These are phyloP conservation scores for Adenanthera pavonina DNA, from an alignment of 306 rosid genomes.

Conservation along the genomic window DNA sequence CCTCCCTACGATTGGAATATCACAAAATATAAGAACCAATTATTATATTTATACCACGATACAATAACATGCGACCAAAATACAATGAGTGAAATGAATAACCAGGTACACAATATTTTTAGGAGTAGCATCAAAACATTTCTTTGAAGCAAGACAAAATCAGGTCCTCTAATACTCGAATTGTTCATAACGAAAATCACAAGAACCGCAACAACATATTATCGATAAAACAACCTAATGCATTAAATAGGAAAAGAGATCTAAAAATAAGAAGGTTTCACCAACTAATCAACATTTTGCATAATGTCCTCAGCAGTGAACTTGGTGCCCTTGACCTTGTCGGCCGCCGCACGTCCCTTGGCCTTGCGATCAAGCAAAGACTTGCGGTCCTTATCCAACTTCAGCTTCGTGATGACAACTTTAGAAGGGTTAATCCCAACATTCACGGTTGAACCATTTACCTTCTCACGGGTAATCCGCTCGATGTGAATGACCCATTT, in stretches of 20 bases:
- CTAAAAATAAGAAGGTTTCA: neutral
- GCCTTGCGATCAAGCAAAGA: constrained; percentile 93
- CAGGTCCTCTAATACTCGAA: constrained; percentile 7
- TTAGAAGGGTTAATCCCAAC: constrained; percentile 89
- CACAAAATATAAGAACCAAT: neutral
- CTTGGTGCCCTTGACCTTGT: constrained; percentile 94
- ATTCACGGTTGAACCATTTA: constrained; percentile 92
- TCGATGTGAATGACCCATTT: constrained; percentile 97
- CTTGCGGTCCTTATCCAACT: constrained; percentile 90
- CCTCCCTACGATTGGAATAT: too few relatives aligned
- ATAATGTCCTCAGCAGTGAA: constrained; percentile 90
- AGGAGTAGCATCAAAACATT: constrained; percentile 35
- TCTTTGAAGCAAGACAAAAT: constrained; percentile 35
- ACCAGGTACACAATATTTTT: neutral
- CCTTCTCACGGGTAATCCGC: constrained; percentile 94
- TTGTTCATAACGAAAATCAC: constrained; percentile 35
- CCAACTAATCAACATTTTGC: constrained; percentile 76
- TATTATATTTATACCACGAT: neutral
- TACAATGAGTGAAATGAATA: neutral
- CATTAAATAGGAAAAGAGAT: neutral
- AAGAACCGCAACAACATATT: constrained; percentile 28
- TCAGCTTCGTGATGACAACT: constrained; percentile 76
- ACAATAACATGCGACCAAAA: neutral
- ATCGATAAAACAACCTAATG: constrained; percentile 7
- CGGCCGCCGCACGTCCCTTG: constrained; percentile 92